Evolutionary conservation across 2,329 filamentous ascomycete species (phyloP), one percentile per base, ranked within the genome.

Genomic region (Pyricularia sp.): DNA sequence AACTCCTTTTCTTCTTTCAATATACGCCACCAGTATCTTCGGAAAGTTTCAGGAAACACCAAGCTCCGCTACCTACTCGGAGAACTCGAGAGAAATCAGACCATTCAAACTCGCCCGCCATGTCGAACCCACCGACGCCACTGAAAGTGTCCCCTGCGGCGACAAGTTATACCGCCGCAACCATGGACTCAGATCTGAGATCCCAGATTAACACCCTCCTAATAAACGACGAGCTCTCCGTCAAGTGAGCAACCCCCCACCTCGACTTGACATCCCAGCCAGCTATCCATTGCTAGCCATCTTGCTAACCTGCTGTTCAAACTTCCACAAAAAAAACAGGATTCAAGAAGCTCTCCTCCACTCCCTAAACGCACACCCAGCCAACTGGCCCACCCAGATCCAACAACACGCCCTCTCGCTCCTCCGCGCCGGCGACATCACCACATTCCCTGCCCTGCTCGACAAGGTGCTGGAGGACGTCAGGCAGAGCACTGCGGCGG

Each of bases 261-360:
- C 36, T 63, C 66, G 66, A 17, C 67, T 67, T 71, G 64, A n/a
- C 55, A 25, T 67, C 6, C 33, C 50, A 14, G 25, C 69, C 50
- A 61, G 33, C 33, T 14, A 36, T 36, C 12, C 11, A 12, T 36
- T 33, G 33, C 33, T 36, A 14, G 33, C 10, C 12, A 3, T 36
- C 36, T 68, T 55, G 25, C 14, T 69, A 66, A 33, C 20, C 33
- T 20, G 20, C 17, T 9, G 17, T 50, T 7, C 42, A 20, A 50
- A n/a, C 31, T 64, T 65, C 64, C 69, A 31, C 31, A 11, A 25
- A 30, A 36, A 10, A 12, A 23, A 33, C 74, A 89, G 88, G 73
- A 90, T 90, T 73, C 87, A 90, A 81, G 87, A 90, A 69, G 79
- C 83, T 63, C 84, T 90, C 75, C 84, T 89, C 61, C 87, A 90